These are phyloP conservation scores for Acanthamoeba castellanii DNA, from an alignment of 208 protist genomes.

Conservation along the genomic window DNA sequence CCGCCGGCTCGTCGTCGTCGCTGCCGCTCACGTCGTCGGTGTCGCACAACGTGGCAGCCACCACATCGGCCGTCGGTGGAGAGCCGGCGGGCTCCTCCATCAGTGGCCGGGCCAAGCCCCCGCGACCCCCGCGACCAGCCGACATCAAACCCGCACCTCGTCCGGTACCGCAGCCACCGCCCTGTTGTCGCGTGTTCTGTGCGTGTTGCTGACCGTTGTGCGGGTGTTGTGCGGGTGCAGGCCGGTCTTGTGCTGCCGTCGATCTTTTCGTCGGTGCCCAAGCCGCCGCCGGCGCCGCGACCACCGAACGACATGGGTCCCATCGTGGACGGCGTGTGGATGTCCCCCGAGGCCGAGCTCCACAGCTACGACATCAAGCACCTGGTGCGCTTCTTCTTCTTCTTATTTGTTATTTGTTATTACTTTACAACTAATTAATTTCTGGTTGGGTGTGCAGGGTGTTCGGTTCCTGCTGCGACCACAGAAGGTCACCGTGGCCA, in stretches of 20 bases:
- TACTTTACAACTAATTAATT: neutral
- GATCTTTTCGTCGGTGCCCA: conserved; percentile 10
- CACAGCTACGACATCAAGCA: conserved; percentile 52
- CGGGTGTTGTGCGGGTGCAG: neutral
- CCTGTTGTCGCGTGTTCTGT: neutral
- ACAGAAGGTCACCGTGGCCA: conserved; percentile 58
- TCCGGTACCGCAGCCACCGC: neutral
- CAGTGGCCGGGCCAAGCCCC: neutral
- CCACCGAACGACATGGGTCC: conserved; percentile 31
- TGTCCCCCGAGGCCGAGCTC: conserved; percentile 61
- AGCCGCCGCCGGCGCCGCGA: conserved; percentile 36
- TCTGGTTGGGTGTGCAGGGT: neutral
- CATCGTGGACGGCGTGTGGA: conserved; percentile 53
- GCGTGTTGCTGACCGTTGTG: neutral
- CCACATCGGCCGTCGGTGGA: too few relatives aligned
- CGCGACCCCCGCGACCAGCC: too few relatives aligned
- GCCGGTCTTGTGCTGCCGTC: neutral
- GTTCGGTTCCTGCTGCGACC: conserved; percentile 59
- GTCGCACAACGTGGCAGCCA: neutral
- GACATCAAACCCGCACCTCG: neutral
- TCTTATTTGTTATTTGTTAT: neutral
- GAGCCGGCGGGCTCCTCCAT: too few relatives aligned
- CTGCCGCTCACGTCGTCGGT: neutral
- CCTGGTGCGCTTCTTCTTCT: neutral
- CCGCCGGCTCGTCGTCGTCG: neutral